phyloP scores from a whole-genome alignment of 768 basidiomycete genomes.

The Porphyrellus cyaneotinctus region DNA sequence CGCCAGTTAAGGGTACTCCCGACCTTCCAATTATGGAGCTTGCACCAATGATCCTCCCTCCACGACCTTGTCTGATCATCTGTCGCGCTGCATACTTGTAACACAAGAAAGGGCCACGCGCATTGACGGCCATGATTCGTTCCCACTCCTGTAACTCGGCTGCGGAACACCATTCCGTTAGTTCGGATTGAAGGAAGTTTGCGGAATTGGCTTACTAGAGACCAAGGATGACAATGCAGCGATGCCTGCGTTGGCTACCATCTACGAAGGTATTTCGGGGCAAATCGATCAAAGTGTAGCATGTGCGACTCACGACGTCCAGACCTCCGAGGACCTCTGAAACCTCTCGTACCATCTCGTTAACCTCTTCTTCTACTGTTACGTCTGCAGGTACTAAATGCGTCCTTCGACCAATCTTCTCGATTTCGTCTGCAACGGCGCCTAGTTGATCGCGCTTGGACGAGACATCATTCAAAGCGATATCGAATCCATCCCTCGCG shows the following conservation, averaged over 20 bases:
- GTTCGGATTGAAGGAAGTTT: rapidly evolving
- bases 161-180: neutral
- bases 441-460: slow-evolving; percentile 11
- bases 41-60: slow-evolving; percentile 52
- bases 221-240: neutral
- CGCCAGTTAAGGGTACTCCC: neutral
- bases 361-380: neutral
- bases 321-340: neutral
- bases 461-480: slow-evolving; percentile 28
- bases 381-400: neutral
- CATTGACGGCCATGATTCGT: slow-evolving; percentile 36
- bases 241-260: slow-evolving; percentile 16
- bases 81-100: neutral
- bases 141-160: slow-evolving; percentile 2
- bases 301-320: neutral
- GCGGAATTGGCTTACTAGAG: neutral
- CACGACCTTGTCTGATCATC: slow-evolving; percentile 14
- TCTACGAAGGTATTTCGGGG: slow-evolving; percentile 1
- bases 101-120: slow-evolving; percentile 43
- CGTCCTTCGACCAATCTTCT: slow-evolving; percentile 11
- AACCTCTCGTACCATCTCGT: neutral
- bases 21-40: slow-evolving; percentile 8
- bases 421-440: slow-evolving; percentile 10
- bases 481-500: slow-evolving; percentile 23
- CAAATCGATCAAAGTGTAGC: neutral